Percentiles rank a stretch among this genome's conserved stretches.
These are phyloP conservation scores for Phyllosticta citribraziliensis DNA, from an alignment of 2,329 filamentous ascomycete species.

Conservation along the genomic window DNA sequence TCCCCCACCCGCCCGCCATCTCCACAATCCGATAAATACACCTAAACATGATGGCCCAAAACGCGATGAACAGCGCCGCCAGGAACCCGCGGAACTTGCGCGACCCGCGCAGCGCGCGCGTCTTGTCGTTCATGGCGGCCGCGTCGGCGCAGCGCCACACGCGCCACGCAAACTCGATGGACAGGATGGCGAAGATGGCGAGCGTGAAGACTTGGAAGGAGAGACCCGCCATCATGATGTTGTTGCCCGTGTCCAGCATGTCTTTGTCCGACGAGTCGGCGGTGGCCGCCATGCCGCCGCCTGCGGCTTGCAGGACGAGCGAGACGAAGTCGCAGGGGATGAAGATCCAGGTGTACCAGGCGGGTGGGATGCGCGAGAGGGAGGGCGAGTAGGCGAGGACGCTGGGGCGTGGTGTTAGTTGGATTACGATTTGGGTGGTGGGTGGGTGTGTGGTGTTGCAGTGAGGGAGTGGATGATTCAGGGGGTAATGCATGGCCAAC, in stretches of 20 bases:
- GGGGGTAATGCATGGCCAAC: too few relatives aligned
- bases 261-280: conserved; percentile 33
- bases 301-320: conserved; percentile 47
- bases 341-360: conserved; percentile 49
- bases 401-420: conserved; percentile 37
- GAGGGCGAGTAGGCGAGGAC: conserved; percentile 42
- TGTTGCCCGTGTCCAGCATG: conserved; percentile 31
- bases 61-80: not conserved
- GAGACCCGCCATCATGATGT: conserved; percentile 50
- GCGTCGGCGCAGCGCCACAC: not conserved
- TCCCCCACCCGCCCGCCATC: conserved; percentile 29
- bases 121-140: not conserved
- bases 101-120: not conserved
- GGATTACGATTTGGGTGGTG: not conserved
- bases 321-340: conserved; percentile 48
- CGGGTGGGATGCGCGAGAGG: conserved; percentile 21
- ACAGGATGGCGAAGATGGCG: conserved; percentile 36
- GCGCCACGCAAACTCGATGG: conserved; percentile 25
- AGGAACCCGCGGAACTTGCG: not conserved
- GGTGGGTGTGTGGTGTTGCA: conserved; percentile 25
- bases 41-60: conserved; percentile 31
- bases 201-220: conserved; percentile 47
- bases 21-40: conserved; percentile 23
- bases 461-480: not conserved
- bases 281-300: conserved; percentile 48